Base-by-base conservation (phyloP, 768 basidiomycete species). In the Boletus pseudopeckii region DNA sequence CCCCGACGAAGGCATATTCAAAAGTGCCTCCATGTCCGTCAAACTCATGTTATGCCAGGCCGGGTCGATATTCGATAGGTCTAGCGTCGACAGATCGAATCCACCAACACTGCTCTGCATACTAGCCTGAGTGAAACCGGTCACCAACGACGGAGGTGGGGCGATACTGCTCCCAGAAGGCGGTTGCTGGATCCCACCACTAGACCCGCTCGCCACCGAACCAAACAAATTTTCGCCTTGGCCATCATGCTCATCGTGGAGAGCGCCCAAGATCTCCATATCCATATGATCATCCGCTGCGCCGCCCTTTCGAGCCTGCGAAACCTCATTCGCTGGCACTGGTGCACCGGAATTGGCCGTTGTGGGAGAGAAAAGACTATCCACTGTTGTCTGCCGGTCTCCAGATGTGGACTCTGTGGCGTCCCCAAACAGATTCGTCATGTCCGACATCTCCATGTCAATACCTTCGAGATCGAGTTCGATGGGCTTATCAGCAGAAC, bases 401-500 rank as follows among this genome's bases (percentile, higher is more conserved):
- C 68, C 65, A 9, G 77, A 62, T 15, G 63, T 57, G 7, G 74
- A 55, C 37, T 75, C 78, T 15, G 69, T 59, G 20, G 67, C 61
- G 46, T 81, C 79, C 7, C 84, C 81, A 59, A 86, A 88, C 14
- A 86, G 69, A 60, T 80, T 78, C 38, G 77, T 63, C 62, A 75
- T 65, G 39, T 63, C 65, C 37, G 73, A 56, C 75, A 84, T 84
- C 63, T 84, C 82, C 48, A 86, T 80, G 58, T 88, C 85, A 68
- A 85, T 83, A 47, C 61, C 59, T 43, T 90, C 88, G 50, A 91
- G 62, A 65, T 91, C 88, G 24, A 91, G 77, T 63, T 90, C 89
- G 52, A 91, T 90, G 18, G 90, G 88, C 66, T 88, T 87, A 65
- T 92, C 89, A 1, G 82, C 86, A 7, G 85, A 86, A 63, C 72